Percentiles rank a stretch among this genome's conserved stretches.
Conservation (phyloP, 805 yeast genomes). For the Wickerhamomyces alni region DNA sequence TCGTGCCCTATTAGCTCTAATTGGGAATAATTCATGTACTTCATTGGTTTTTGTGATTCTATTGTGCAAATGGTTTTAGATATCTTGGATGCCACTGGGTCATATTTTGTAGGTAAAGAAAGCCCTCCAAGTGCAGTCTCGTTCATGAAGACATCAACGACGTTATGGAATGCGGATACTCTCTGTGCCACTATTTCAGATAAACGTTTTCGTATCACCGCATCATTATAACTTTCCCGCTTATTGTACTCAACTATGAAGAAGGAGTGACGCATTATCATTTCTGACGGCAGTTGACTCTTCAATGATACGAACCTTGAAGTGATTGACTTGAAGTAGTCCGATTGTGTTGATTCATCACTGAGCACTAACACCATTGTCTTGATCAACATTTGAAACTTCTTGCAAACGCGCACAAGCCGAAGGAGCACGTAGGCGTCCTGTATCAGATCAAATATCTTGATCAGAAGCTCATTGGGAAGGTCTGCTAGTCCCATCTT, state of each 20-base stretch:
- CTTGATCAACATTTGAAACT: constrained; percentile 11
- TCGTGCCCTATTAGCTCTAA: constrained; percentile 14
- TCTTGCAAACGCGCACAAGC: constrained; percentile 10
- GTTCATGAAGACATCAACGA: not conserved
- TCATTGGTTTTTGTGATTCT: not conserved
- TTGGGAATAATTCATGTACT: not conserved
- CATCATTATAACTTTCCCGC: constrained; percentile 6
- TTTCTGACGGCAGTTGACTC: too few relatives aligned
- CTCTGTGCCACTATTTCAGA: not conserved
- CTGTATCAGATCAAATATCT: constrained; percentile 9
- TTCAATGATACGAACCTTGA: constrained; percentile 4
- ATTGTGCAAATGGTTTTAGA: not conserved
- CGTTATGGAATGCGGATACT: not conserved
- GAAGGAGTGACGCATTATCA: not conserved
- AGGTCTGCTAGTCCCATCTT: constrained; percentile 4
- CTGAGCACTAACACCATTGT: constrained; percentile 14
- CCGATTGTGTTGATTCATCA: constrained; percentile 10
- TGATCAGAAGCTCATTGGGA: constrained; percentile 15
- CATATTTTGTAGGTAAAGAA: not conserved
- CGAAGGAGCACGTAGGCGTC: constrained; percentile 14
- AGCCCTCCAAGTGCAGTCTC: not conserved
- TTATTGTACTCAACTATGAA: not conserved
- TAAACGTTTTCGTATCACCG: not conserved
- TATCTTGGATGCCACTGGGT: not conserved
- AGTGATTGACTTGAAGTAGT: constrained; percentile 9